A percentile compares a stretch with the other conserved stretches of the same genome.
These are phyloP conservation scores for Fusarium annulatum DNA, from an alignment of 2,329 filamentous ascomycete species.

Conservation along the genomic window DNA sequence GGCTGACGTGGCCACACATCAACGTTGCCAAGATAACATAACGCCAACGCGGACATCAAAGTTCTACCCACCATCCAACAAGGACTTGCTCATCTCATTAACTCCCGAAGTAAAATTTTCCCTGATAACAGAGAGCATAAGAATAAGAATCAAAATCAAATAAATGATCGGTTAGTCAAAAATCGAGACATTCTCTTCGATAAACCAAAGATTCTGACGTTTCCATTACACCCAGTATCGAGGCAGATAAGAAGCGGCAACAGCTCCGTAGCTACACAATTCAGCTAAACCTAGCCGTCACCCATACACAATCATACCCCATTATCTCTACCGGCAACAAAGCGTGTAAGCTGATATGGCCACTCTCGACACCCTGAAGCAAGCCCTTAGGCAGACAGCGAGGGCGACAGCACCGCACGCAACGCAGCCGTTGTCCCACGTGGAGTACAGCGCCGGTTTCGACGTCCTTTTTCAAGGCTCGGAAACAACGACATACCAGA, in stretches of 20 bases:
- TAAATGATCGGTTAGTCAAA: not conserved
- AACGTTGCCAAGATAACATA: too few relatives aligned
- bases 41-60: not conserved
- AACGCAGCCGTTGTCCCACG: not conserved
- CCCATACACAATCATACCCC: not conserved
- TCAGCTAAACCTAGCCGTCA: not conserved
- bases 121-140: not conserved
- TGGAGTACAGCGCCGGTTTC: not conserved
- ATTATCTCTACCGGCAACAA: not conserved
- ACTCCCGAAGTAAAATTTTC: too few relatives aligned
- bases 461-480: not conserved
- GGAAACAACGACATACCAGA: not conserved
- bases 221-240: not conserved
- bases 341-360: not conserved
- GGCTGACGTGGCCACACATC: too few relatives aligned
- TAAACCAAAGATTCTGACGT: not conserved
- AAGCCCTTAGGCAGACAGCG: not conserved
- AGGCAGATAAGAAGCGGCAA: not conserved
- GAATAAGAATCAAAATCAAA: too few relatives aligned
- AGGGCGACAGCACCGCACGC: not conserved
- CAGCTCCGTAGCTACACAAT: not conserved
- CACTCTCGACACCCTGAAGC: not conserved
- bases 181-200: not conserved
- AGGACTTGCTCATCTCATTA: not conserved
- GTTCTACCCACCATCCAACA: not conserved